Conservation (phyloP, 179 eudicot genomes). For the Beta corolliflora region DNA sequence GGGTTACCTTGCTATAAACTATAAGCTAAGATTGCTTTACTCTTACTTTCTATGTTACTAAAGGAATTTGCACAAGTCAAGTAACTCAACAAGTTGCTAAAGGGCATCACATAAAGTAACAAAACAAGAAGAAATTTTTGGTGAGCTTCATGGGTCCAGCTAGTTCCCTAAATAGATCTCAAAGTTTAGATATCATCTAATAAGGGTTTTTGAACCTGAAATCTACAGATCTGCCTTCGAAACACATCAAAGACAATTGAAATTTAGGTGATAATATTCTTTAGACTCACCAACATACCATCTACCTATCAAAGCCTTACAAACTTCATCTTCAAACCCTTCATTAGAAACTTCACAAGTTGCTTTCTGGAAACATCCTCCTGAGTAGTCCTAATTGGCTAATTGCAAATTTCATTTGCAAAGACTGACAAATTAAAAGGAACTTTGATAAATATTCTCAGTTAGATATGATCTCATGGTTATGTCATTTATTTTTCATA, state of each 20-base stretch:
- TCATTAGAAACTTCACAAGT: background rate
- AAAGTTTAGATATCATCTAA: background rate
- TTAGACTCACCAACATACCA: background rate
- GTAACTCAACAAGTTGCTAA: background rate
- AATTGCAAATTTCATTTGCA: too few relatives aligned
- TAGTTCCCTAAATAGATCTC: background rate
- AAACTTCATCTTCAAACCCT: background rate
- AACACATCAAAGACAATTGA: too few relatives aligned
- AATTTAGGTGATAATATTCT: background rate
- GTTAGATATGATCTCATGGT: background rate
- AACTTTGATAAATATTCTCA: background rate
- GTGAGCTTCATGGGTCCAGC: background rate
- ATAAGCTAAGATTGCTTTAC: too few relatives aligned
- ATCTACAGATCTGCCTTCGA: too few relatives aligned
- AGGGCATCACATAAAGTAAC: background rate
- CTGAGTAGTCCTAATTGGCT: too few relatives aligned
- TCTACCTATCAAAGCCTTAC: background rate
- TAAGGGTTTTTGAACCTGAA: background rate
- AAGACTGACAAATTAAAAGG: background rate
- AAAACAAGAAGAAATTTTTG: background rate
- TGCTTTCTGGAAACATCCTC: too few relatives aligned
- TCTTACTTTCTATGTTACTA: too few relatives aligned
- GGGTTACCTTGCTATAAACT: too few relatives aligned
- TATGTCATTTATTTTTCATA: background rate
- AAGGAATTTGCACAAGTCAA: too few relatives aligned